Evolutionary conservation across 177 flowering plant species (phyloP).

Genomic region (Vitis hybrid): DNA sequence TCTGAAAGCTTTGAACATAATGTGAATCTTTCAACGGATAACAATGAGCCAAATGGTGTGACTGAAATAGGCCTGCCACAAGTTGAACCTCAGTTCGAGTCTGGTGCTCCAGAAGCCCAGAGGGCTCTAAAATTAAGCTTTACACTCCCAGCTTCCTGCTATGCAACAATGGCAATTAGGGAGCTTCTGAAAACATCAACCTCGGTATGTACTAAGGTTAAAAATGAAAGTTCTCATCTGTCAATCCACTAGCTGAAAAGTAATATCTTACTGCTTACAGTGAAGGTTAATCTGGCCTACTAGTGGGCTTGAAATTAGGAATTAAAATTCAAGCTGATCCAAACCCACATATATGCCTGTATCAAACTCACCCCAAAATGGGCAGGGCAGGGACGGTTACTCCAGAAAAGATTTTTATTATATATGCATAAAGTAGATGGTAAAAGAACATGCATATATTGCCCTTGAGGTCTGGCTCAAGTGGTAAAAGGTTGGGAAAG

Average conservation of each 20-base stretch:
- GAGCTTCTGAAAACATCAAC: slow-evolving; percentile 91
- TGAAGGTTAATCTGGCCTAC: not conserved
- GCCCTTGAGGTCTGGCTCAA: too few relatives aligned
- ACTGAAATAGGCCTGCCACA: slow-evolving; percentile 23
- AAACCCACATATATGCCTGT: not conserved
- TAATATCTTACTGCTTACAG: not conserved
- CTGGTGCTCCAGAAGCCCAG: slow-evolving; percentile 36
- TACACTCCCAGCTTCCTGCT: slow-evolving; percentile 86
- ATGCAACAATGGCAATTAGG: slow-evolving; percentile 98
- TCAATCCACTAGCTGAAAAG: not conserved
- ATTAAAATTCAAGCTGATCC: not conserved
- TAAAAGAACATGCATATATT: not conserved
- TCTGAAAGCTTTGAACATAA: slow-evolving; percentile 20
- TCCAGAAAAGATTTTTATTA: not conserved
- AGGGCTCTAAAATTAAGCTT: slow-evolving; percentile 74
- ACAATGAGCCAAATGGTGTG: slow-evolving; percentile 18
- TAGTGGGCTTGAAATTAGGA: not conserved
- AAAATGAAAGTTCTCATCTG: not conserved
- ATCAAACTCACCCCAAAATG: not conserved
- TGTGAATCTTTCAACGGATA: slow-evolving; percentile 6
- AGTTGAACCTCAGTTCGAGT: slow-evolving; percentile 13
- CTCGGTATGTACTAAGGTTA: slow-evolving; percentile 49
- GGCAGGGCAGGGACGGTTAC: not conserved
- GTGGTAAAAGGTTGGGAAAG: too few relatives aligned
- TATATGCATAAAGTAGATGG: not conserved